These are phyloP conservation scores for Pyronema omphalodes DNA, from an alignment of 495 filamentous ascomycete species.

Conservation along the genomic window DNA sequence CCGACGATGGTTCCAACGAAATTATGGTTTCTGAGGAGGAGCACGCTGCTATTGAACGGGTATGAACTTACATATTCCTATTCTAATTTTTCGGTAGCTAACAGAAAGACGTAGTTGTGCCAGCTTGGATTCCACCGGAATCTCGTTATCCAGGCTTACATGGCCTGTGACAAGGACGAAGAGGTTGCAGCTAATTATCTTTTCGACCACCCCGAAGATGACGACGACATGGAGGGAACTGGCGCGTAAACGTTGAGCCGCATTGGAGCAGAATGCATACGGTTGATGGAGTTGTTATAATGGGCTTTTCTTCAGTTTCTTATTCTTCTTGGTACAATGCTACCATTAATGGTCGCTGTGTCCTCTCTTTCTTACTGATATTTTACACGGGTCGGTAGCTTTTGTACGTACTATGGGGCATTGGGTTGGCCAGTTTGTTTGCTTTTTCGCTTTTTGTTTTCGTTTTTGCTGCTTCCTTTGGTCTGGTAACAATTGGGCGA, in stretches of 20 bases:
- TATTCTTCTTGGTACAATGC: not conserved
- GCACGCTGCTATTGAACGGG: constrained; percentile 86
- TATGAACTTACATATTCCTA: constrained; percentile 31
- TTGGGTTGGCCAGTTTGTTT: not conserved
- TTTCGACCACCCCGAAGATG: constrained; percentile 89
- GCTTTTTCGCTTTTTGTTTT: not conserved
- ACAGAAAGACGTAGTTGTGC: constrained; percentile 42
- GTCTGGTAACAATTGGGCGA: not conserved
- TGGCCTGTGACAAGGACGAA: constrained; percentile 98
- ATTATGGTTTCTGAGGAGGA: constrained; percentile 91
- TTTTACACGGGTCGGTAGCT: not conserved
- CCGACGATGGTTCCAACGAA: constrained; percentile 55
- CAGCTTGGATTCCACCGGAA: constrained; percentile 84
- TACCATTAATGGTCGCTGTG: not conserved
- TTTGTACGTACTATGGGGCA: constrained; percentile 1
- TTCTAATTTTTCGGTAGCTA: not conserved
- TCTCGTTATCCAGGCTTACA: constrained; percentile 92
- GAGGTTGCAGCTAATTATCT: constrained; percentile 94
- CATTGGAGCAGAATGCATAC: not conserved
- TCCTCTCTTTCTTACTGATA: not conserved
- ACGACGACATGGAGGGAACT: constrained; percentile 18
- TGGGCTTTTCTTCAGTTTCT: not conserved
- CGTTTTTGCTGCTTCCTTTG: not conserved
- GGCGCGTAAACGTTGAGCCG: not conserved
- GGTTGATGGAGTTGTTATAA: constrained; percentile 1